Evolutionary conservation across 2,329 filamentous ascomycete genomes (phyloP).

Genomic region (Albophoma yamanashiensis): DNA sequence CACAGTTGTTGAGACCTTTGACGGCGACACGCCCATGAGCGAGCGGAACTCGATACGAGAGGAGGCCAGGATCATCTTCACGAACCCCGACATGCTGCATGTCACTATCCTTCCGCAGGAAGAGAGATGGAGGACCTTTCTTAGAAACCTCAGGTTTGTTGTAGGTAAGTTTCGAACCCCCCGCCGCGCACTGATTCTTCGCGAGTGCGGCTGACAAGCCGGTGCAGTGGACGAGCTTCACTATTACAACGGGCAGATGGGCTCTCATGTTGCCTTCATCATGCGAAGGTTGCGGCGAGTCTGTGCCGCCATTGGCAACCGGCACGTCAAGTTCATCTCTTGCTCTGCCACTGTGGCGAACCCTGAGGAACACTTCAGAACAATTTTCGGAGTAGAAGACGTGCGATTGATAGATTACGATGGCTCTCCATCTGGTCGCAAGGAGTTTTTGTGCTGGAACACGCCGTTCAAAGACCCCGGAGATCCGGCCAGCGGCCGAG

Average conservation of each 20-base stretch:
- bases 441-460: conserved; percentile 97
- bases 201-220: background rate
- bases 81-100: conserved; percentile 96
- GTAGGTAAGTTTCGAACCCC: conserved; percentile 40
- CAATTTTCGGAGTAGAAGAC: conserved; percentile 81
- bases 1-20: conserved; percentile 80
- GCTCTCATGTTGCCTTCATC: conserved; percentile 86
- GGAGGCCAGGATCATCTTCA: conserved; percentile 87
- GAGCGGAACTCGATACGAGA: conserved; percentile 74
- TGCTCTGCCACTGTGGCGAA: conserved; percentile 97
- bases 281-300: conserved; percentile 83
- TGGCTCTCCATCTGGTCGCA: conserved; percentile 78
- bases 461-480: conserved; percentile 85
- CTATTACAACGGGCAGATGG: conserved; percentile 92
- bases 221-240: conserved; percentile 68
- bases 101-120: conserved; percentile 90
- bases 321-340: conserved; percentile 77
- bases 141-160: conserved; percentile 84
- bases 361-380: conserved; percentile 81
- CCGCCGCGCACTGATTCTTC: too few relatives aligned
- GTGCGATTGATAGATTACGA: conserved; percentile 81
- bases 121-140: conserved; percentile 74
- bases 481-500: conserved; percentile 78
- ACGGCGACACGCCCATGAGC: conserved; percentile 82
- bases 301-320: conserved; percentile 83